Base-by-base conservation (phyloP, 1,139 yeast genomes). In the Pichia sp. region DNA sequence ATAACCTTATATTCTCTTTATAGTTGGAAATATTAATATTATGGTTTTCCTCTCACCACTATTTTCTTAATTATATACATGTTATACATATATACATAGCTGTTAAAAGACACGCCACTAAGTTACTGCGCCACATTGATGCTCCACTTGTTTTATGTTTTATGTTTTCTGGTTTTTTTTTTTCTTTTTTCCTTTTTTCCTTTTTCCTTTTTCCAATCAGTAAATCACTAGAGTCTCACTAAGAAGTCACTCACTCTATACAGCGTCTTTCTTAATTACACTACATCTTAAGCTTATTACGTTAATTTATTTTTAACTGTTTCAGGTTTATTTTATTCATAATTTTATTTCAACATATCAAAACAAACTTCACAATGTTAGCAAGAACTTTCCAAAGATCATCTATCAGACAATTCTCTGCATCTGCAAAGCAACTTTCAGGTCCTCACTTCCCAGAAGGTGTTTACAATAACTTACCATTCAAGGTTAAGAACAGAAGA, bases 401-500 rank as follows among this genome's bases (percentile, higher is more conserved):
- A 38, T 45, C 51, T 9, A 32, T 39, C 39, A 51, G 54, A 51
- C 46, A 42, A 40, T 51, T 51, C 46, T 45, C 54, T 7, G 45
- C 44, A 7, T 43, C 68, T 53, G 59, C 68, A 46, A 66, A 72
- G 59, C 54, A 59, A 48, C 67, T 71, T 58, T 63, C 72, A n/a
- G 50, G 66, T 52, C 84, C 80, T 66, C 58, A 53, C 54, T 79
- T 72, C 67, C 83, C 86, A 66, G 86, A 81, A 66, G 97, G 97
- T 63, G 81, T 83, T 46, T 90, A 92, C 83, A 75, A 85, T 65
- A 92, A 92, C 79, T 66, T 92, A 58, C 98, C 98, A 58, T 92
- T 90, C 81, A 80, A 81, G 76, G 94, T 92, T 57, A 88, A 87
- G 77, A 75, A 81, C 78, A 87, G 95, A 79, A 86, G 81, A 74